These are phyloP conservation scores for Cladobotryum mycophilum DNA, from an alignment of 2,329 filamentous ascomycete species.

Conservation along the genomic window DNA sequence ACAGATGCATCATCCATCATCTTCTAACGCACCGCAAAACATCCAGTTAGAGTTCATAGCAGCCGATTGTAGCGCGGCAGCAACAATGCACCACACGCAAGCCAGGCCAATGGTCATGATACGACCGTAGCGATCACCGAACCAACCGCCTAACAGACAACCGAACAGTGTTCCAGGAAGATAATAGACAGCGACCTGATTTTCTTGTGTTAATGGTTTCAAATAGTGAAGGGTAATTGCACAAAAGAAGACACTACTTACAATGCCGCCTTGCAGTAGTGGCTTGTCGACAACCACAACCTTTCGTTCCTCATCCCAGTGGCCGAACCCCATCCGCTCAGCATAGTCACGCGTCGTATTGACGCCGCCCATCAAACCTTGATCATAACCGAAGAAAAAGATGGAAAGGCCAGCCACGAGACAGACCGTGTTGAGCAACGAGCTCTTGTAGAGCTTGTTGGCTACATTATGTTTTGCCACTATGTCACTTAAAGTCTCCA, in stretches of 20 bases:
- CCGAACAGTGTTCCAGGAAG: constrained; percentile 53
- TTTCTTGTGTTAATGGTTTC: no score
- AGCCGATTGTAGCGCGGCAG: constrained; percentile 58
- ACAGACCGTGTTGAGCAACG: constrained; percentile 56
- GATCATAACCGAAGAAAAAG: constrained; percentile 60
- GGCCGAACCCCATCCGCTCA: constrained; percentile 57
- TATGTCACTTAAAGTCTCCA: neutral
- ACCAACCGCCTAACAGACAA: constrained; percentile 55
- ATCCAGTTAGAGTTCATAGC: constrained; percentile 64
- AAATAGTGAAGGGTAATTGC: no score
- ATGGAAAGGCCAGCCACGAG: constrained; percentile 58
- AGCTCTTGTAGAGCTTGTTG: constrained; percentile 47
- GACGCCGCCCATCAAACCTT: constrained; percentile 56
- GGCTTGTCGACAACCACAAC: constrained; percentile 52
- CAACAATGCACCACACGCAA: constrained; percentile 50
- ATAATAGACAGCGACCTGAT: constrained; percentile 34
- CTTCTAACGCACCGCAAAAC: constrained; percentile 49
- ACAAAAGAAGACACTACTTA: no score
- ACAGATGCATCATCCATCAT: neutral
- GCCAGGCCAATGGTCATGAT: constrained; percentile 58
- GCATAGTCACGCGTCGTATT: constrained; percentile 61
- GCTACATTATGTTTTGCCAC: constrained; percentile 31
- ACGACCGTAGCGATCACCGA: constrained; percentile 56
- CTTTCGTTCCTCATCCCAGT: constrained; percentile 41
- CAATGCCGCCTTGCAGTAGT: constrained; percentile 28